Conservation (phyloP, 2,329 filamentous ascomycete species). For the Hymenoscyphus repandus region DNA sequence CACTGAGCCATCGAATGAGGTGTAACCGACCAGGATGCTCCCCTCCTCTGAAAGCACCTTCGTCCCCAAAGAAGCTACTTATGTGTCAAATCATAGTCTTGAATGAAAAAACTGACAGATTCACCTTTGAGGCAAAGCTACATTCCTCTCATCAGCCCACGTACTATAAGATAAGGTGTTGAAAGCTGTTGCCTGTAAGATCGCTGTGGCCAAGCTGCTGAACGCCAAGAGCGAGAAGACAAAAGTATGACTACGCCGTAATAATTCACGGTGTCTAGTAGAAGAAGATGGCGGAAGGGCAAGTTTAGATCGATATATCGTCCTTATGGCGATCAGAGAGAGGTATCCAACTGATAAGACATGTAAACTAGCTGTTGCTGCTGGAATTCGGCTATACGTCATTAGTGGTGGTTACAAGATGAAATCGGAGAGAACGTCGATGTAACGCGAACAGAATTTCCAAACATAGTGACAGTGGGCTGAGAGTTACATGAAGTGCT, state of each 20-base stretch:
- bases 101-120: constrained; percentile 12
- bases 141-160: constrained; percentile 41
- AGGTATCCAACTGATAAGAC: constrained; percentile 17
- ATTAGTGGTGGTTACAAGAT: not conserved
- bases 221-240: constrained; percentile 41
- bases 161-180: constrained; percentile 43
- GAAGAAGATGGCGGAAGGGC: constrained; percentile 33
- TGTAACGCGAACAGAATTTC: not conserved
- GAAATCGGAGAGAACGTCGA: not conserved
- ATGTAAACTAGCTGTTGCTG: constrained; percentile 15
- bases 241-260: constrained; percentile 28
- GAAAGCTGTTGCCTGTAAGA: constrained; percentile 40
- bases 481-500: not conserved
- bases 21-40: constrained; percentile 29
- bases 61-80: constrained; percentile 27
- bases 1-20: constrained; percentile 26
- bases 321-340: constrained; percentile 17
- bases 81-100: not conserved
- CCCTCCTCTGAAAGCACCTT: constrained; percentile 27
- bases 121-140: constrained; percentile 36
- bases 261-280: constrained; percentile 31
- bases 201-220: constrained; percentile 39
- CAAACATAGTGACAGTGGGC: not conserved
- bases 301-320: constrained; percentile 27
- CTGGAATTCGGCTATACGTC: constrained; percentile 15